A percentile compares a stretch with the other conserved stretches of the same genome.
Conservation (phyloP, 78 protist genomes). For the Pigoraptor vietnamica region DNA sequence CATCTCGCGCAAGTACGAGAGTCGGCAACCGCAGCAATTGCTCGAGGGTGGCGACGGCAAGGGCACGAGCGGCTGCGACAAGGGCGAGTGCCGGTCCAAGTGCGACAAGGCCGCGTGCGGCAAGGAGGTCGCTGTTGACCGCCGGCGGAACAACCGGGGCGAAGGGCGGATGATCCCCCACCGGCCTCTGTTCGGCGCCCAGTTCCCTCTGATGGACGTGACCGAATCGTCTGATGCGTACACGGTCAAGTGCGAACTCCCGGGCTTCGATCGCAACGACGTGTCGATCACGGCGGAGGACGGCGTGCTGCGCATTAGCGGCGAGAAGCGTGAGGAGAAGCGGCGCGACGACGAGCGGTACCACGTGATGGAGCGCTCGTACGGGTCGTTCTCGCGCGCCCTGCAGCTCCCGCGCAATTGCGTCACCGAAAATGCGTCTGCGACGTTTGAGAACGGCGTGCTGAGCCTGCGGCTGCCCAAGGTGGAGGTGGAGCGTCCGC, state of each 20-base stretch:
- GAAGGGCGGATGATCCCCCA: too few species aligned
- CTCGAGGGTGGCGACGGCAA: too few species aligned
- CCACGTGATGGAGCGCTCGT: not conserved
- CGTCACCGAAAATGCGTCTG: too few species aligned
- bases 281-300: not conserved
- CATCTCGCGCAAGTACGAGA: too few species aligned
- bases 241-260: not conserved
- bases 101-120: too few species aligned
- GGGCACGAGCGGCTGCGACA: too few species aligned
- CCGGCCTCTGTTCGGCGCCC: too few species aligned
- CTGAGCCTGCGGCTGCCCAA: not conserved
- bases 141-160: too few species aligned
- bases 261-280: not conserved
- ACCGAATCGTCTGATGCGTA: not conserved
- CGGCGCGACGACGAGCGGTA: not conserved
- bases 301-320: not conserved
- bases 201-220: too few species aligned
- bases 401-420: not conserved
- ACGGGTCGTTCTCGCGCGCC: not conserved
- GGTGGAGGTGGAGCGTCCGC: not conserved
- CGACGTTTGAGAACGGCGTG: not conserved
- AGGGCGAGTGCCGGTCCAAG: too few species aligned
- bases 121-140: too few species aligned
- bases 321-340: conserved; percentile 10
- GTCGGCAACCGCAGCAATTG: too few species aligned